These are phyloP conservation scores for Cardamine resedifolia DNA, from an alignment of 345 rosid genomes.

Conservation along the genomic window DNA sequence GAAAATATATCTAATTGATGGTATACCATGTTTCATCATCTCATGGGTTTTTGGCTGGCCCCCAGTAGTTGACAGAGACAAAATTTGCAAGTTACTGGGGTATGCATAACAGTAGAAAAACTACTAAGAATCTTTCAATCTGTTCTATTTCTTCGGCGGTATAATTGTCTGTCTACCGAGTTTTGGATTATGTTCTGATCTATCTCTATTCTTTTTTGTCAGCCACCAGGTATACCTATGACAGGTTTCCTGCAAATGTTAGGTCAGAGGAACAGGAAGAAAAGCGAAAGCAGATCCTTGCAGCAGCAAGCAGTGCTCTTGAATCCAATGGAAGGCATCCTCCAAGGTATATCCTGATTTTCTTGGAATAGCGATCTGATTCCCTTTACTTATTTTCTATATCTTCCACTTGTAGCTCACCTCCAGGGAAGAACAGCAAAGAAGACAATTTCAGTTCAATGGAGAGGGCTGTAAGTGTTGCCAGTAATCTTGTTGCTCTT, in stretches of 20 bases:
- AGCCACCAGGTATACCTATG: constrained; percentile 86
- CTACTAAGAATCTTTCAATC: neutral
- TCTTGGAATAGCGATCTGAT: constrained; percentile 19
- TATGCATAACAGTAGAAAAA: constrained; percentile 15
- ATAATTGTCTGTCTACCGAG: neutral
- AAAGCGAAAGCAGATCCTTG: constrained; percentile 92
- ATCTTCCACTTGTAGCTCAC: constrained; percentile 58
- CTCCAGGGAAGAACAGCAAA: constrained; percentile 59
- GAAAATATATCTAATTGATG: constrained; percentile 12
- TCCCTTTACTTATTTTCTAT: constrained; percentile 18
- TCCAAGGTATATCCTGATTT: constrained; percentile 58
- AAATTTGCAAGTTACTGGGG: constrained; percentile 6
- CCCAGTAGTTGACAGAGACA: constrained; percentile 19
- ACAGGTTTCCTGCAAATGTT: constrained; percentile 88
- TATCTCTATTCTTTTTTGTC: constrained; percentile 39
- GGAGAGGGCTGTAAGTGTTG: constrained; percentile 94
- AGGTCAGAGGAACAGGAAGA: constrained; percentile 94
- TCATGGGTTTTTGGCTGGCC: constrained; percentile 20
- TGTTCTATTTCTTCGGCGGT: constrained; percentile 10
- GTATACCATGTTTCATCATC: constrained; percentile 11
- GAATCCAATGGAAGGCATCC: constrained; percentile 73
- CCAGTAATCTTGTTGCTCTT: constrained; percentile 27
- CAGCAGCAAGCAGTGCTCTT: constrained; percentile 82
- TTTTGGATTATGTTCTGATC: constrained; percentile 27
- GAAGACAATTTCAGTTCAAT: constrained; percentile 70